Evolutionary conservation across 768 basidiomycete genomes (phyloP).

Genomic region (Boletus rubescentipes): DNA sequence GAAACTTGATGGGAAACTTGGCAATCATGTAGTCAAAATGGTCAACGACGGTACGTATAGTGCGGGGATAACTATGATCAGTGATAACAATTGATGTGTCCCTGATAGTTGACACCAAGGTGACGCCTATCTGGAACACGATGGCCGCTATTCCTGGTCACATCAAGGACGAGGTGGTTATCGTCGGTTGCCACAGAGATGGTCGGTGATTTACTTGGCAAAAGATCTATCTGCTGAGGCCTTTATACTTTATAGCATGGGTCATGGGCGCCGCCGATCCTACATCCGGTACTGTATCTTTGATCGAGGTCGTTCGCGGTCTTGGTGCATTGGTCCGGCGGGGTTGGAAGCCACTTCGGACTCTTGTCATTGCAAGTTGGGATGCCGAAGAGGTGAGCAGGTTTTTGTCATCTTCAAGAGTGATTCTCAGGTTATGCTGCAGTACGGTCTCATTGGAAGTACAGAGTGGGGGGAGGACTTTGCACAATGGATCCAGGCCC

Average conservation of each 20-base stretch:
- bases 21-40: constrained; percentile 45
- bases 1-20: constrained; percentile 48
- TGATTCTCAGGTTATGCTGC: neutral
- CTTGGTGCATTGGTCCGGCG: constrained; percentile 45
- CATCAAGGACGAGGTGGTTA: constrained; percentile 77
- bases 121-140: constrained; percentile 90
- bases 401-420: neutral
- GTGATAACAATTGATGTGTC: neutral
- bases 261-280: constrained; percentile 55
- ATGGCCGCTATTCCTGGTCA: constrained; percentile 83
- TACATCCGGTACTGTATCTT: constrained; percentile 52
- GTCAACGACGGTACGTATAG: constrained; percentile 52
- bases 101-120: constrained; percentile 62
- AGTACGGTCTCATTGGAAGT: constrained; percentile 76
- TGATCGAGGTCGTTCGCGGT: constrained; percentile 56
- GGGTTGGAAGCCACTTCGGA: constrained; percentile 69
- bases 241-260: constrained; percentile 25
- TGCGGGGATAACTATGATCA: neutral
- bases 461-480: constrained; percentile 97
- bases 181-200: constrained; percentile 88
- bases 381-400: constrained; percentile 63
- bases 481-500: constrained; percentile 67
- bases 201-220: constrained; percentile 42
- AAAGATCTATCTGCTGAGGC: neutral
- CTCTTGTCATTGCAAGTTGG: constrained; percentile 75